Conservation (phyloP, 495 filamentous ascomycete genomes). For the Penicillium herquei region DNA sequence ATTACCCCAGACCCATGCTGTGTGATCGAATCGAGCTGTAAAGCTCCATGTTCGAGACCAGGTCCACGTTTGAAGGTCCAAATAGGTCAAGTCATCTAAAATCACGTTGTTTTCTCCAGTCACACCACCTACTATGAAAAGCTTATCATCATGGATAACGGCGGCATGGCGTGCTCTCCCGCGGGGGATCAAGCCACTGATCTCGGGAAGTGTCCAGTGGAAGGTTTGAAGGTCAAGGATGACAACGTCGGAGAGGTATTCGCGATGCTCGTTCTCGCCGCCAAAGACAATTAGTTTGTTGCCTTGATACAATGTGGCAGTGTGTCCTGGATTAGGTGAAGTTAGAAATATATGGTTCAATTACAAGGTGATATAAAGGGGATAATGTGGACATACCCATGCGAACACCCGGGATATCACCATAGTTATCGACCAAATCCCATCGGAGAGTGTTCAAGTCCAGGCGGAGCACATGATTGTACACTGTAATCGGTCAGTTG, state of each 20-base stretch:
- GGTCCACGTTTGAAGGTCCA: slow-evolving; percentile 95
- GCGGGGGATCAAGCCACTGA: slow-evolving; percentile 77
- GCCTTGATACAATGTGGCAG: slow-evolving; percentile 89
- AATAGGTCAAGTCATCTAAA: slow-evolving; percentile 90
- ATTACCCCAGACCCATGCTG: slow-evolving; percentile 85
- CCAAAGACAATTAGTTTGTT: slow-evolving; percentile 95
- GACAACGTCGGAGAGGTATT: slow-evolving; percentile 92
- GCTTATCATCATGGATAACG: slow-evolving; percentile 91
- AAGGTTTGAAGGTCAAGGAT: slow-evolving; percentile 93
- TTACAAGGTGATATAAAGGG: slow-evolving; percentile 24
- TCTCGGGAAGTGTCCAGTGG: slow-evolving; percentile 88
- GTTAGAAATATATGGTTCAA: slow-evolving; percentile 2
- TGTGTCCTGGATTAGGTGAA: slow-evolving; percentile 64
- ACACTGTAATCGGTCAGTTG: slow-evolving; percentile 55
- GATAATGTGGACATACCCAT: slow-evolving; percentile 66
- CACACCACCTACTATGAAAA: slow-evolving; percentile 90
- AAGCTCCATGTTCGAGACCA: slow-evolving; percentile 98
- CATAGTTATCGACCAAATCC: slow-evolving; percentile 97
- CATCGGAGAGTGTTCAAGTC: slow-evolving; percentile 85
- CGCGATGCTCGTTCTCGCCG: slow-evolving; percentile 95
- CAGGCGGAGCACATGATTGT: slow-evolving; percentile 91
- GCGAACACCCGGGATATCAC: slow-evolving; percentile 94
- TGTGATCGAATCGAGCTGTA: slow-evolving; percentile 89
- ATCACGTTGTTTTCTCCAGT: slow-evolving; percentile 84
- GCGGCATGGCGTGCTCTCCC: slow-evolving; percentile 91